A percentile compares a stretch with the other conserved stretches of the same genome.
These are phyloP conservation scores for Trifolium subterraneum DNA, from an alignment of 306 rosid species.

Conservation along the genomic window DNA sequence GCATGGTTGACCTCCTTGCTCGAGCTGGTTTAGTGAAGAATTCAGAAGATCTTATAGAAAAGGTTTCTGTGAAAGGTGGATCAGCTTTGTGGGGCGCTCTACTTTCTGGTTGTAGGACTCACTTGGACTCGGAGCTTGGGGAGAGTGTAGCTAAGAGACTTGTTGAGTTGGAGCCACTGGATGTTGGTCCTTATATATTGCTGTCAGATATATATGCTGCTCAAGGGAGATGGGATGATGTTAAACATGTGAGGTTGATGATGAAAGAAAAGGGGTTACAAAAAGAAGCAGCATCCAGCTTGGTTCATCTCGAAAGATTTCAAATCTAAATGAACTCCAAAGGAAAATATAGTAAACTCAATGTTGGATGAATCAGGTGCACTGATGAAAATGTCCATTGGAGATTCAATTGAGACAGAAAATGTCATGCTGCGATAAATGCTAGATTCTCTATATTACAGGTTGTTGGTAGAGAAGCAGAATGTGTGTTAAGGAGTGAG, in stretches of 20 bases:
- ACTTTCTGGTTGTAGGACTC: constrained; percentile 69
- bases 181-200: constrained; percentile 64
- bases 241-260: constrained; percentile 65
- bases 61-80: constrained; percentile 57
- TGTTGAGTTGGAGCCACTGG: constrained; percentile 64
- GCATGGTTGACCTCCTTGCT: constrained; percentile 78
- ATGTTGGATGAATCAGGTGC: constrained; percentile 60
- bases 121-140: constrained; percentile 57
- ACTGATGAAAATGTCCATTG: constrained; percentile 50
- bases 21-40: constrained; percentile 64
- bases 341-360: constrained; percentile 60
- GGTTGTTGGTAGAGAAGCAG: not conserved
- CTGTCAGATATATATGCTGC: constrained; percentile 67
- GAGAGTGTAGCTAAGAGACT: constrained; percentile 66
- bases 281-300: constrained; percentile 56
- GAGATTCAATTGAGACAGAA: constrained; percentile 29
- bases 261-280: constrained; percentile 58
- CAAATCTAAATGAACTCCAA: constrained; percentile 40
- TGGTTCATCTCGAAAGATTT: constrained; percentile 56
- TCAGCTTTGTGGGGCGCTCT: constrained; percentile 74
- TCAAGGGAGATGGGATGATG: constrained; percentile 72
- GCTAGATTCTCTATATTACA: constrained; percentile 2
- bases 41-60: constrained; percentile 59
- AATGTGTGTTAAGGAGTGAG: constrained; percentile 10
- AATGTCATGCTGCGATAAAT: constrained; percentile 18